Evolutionary conservation across 495 filamentous ascomycete genomes (phyloP), one percentile per base, ranked within the genome.

Genomic region (Penicillium paxilli): DNA sequence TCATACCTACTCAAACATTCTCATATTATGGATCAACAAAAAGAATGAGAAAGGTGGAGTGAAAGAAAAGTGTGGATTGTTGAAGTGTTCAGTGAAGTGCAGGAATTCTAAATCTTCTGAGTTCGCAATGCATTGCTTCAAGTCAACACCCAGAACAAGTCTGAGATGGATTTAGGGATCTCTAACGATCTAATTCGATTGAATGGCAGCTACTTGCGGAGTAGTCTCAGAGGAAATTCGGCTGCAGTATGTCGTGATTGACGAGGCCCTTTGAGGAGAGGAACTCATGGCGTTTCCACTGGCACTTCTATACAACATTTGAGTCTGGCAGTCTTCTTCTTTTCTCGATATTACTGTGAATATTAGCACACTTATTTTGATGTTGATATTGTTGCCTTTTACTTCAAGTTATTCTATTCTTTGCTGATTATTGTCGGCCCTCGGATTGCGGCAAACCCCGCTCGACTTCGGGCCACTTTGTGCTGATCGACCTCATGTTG

Each of bases 391-490:
- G 30, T 32, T 32, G n/a, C n/a, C 30, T 12, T 32, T 0, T 32
- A 32, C 30, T 9, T 4, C n/a, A 10, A 32, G n/a, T 32, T 30
- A 30, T 30, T 12, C 4, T 32, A 10, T n/a, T 4, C 30, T 11
- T 32, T 32, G 10, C 28, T 12, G n/a, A 32, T 12, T 14, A 12
- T 14, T 14, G 5, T n/a, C 30, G 30, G 30, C 30, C 30, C 30
- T 32, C 40, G 47, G 28, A 16, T 24, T 11, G 19, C 38, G 22
- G 21, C 41, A 44, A 25, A 66, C 57, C 60, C 60, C 63, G 60
- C 60, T 55, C 54, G 38, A 45, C 44, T 32, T 46, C 47, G 33
- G 51, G 26, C 6, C 10, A 32, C 30, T 14, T 32, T 30, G n/a
- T n/a, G n/a, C n/a, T n/a, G n/a, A n/a, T n/a, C n/a, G 35, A 38